Evolutionary conservation across 1,139 yeast genomes (phyloP).

Genomic region (Pichia sp.): DNA sequence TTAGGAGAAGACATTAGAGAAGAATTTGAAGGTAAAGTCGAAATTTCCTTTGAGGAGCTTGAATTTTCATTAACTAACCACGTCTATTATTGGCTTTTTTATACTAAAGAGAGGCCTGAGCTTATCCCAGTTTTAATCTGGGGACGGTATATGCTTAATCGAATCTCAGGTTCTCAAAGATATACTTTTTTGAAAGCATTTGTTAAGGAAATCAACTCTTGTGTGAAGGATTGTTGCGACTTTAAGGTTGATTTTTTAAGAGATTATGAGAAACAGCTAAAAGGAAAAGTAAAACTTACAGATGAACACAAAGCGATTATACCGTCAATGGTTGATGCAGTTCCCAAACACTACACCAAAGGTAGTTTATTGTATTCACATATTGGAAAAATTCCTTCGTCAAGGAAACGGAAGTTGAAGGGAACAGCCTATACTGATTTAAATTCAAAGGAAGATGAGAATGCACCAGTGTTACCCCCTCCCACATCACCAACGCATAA

Average conservation of each 20-base stretch:
- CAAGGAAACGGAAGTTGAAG: too few species aligned
- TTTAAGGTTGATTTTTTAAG: too few species aligned
- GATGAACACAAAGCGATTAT: too few species aligned
- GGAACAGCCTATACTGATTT: background rate
- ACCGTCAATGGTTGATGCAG: too few species aligned
- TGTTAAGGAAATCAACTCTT: background rate
- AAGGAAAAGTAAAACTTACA: too few species aligned
- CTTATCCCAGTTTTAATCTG: background rate
- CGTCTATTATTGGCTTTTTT: background rate
- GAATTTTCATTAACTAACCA: background rate
- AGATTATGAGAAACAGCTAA: too few species aligned
- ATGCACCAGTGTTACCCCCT: background rate
- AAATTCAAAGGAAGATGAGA: background rate
- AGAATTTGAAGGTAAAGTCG: background rate
- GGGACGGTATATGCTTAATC: background rate
- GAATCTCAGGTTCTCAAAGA: background rate
- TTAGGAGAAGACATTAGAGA: background rate
- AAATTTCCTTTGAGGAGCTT: background rate
- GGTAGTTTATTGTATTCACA: too few species aligned
- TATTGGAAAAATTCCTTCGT: too few species aligned
- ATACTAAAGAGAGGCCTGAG: background rate
- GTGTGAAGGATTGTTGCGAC: too few species aligned
- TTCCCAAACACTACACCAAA: too few species aligned
- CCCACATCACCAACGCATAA: too few species aligned
- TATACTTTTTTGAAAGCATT: background rate